A percentile compares a stretch with the other conserved stretches of the same genome.
Evolutionary conservation across 139 green algal species (phyloP).

Genomic region (Mesotaenium endlicherianum): DNA sequence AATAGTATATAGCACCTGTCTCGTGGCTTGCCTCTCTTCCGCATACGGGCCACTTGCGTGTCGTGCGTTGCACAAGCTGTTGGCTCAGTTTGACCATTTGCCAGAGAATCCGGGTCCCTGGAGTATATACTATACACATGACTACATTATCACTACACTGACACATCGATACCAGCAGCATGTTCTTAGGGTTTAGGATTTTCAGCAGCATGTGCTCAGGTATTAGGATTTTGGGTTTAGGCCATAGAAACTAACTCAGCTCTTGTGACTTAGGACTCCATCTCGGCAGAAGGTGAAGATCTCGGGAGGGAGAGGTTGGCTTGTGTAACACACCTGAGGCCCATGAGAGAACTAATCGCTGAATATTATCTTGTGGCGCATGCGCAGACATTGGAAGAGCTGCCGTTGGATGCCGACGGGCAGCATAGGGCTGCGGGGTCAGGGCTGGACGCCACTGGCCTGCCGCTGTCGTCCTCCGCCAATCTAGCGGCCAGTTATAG

Average conservation of each 20-base stretch:
- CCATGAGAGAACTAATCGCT: neutral
- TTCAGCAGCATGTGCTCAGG: neutral
- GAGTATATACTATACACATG: too few species aligned
- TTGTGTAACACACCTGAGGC: neutral
- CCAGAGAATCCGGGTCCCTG: too few species aligned
- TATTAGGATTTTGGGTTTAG: neutral
- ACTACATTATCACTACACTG: too few species aligned
- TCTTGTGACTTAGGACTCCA: neutral
- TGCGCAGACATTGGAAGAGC: conserved; percentile 27
- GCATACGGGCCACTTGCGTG: too few species aligned
- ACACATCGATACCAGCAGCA: too few species aligned
- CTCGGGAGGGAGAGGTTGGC: neutral
- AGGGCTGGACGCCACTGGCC: conserved; percentile 4
- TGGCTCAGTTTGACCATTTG: too few species aligned
- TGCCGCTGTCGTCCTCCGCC: neutral
- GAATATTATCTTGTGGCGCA: neutral
- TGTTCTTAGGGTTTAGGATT: too few species aligned
- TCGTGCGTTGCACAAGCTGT: too few species aligned
- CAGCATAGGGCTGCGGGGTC: neutral
- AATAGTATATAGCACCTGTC: too few species aligned
- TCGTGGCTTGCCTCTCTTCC: too few species aligned
- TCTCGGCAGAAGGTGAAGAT: neutral
- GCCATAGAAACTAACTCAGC: neutral
- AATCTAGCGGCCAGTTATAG: neutral
- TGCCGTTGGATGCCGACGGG: conserved; percentile 7